Base-by-base conservation (phyloP, 306 rosid species). In the Begonia peltatifolia region DNA sequence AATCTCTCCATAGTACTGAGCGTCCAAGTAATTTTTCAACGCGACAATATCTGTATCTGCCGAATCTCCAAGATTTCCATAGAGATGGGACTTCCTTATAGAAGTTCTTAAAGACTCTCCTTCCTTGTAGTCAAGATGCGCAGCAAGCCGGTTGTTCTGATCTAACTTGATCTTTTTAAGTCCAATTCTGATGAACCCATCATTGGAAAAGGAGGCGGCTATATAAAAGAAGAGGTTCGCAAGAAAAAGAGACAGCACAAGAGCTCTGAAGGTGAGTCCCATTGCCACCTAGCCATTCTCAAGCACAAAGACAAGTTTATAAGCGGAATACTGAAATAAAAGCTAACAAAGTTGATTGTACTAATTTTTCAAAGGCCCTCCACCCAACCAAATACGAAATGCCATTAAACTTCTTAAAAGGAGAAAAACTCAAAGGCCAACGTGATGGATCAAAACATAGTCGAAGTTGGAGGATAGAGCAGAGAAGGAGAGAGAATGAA, bases 1-100 rank as follows among this genome's bases (percentile, higher is more conserved):
- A 18, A 90, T 83, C 64, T 86, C 99, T 55, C 99, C 99, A 58
- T 70, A 85, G 61, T 90, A 90, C 63, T 86, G 95, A 77, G 99
- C 95, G 74, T 90, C 94, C 79, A 90, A 47, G 70, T 80, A 90
- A 67, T 90, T 90, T 74, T 79, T 86, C 14, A 90, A 52, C 0
- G 62, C 60, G 50, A 90, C 84, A 62, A 83, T 56, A 64, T 86
- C 94, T 0, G 68, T 0, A 6, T 68, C 68, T 47, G 3, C 58
- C 6, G 54, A 42, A 12, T 64, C 74, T 14, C 76, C 83, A 9
- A 73, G 61, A 41, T 71, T 61, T 59, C 63, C 42, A 41, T n/a
- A 63, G 17, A 64, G 51, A 64, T 17, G 55, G 60, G 78, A 66
- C 65, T 83, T 80, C 22, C 66, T 76, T 49, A 60, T 42, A 22